phyloP scores from a whole-genome alignment of 176 grass and related monocot genomes.

The Puya raimondii region DNA sequence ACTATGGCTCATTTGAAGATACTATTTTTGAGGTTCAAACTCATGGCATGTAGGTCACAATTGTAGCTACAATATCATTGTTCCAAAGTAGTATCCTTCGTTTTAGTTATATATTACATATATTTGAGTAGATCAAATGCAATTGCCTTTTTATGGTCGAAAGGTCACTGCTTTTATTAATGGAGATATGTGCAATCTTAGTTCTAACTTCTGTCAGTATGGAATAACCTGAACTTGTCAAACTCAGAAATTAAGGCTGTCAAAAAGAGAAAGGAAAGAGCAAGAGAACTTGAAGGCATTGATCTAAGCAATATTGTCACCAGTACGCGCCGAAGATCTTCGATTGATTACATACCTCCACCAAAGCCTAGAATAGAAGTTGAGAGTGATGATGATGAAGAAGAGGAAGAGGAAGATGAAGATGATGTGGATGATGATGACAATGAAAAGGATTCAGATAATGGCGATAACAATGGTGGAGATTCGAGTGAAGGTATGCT shows the following conservation, averaged over 20 bases:
- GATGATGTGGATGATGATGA: slow-evolving; percentile 29
- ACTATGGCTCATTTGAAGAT: too few species aligned
- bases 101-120: too few species aligned
- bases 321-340: slow-evolving; percentile 63
- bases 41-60: too few species aligned
- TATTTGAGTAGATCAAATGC: too few species aligned
- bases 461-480: slow-evolving; percentile 25
- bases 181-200: too few species aligned
- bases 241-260: slow-evolving; percentile 76
- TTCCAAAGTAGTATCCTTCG: too few species aligned
- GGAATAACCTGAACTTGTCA: slow-evolving; percentile 8
- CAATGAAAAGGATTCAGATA: slow-evolving; percentile 38
- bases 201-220: too few species aligned
- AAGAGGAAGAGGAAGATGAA: slow-evolving; percentile 31
- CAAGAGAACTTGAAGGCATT: slow-evolving; percentile 93
- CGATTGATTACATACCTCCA: slow-evolving; percentile 66
- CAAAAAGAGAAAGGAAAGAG: slow-evolving; percentile 88
- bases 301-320: slow-evolving; percentile 90
- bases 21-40: too few species aligned
- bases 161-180: too few species aligned
- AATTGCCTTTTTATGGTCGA: too few species aligned
- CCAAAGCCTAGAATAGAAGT: slow-evolving; percentile 47
- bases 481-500: slow-evolving; percentile 28
- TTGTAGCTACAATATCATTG: too few species aligned
- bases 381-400: slow-evolving; percentile 33